Evolutionary conservation across 2,329 filamentous ascomycete species (phyloP).

Genomic region (Aureobasidium sp.): DNA sequence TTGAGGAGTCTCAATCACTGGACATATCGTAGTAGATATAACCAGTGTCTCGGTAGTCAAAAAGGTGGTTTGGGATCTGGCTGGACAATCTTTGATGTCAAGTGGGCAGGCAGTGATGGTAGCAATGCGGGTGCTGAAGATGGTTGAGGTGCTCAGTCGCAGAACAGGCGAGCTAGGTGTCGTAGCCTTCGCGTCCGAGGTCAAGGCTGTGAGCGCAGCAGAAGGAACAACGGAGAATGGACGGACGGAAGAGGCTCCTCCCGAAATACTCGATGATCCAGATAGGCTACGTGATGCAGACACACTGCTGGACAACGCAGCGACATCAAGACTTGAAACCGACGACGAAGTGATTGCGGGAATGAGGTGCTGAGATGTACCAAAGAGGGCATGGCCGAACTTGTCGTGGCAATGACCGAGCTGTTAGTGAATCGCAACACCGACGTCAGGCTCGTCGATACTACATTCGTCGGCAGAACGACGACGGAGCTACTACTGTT

Average conservation of each 20-base stretch:
- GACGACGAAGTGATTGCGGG: neutral
- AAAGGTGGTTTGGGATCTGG: neutral
- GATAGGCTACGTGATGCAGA: neutral
- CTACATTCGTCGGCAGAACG: neutral
- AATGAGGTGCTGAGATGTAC: neutral
- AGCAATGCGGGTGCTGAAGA: neutral
- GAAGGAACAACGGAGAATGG: neutral
- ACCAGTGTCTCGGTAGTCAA: neutral
- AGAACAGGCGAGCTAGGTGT: neutral
- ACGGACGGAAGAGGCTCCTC: neutral
- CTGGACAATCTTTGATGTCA: neutral
- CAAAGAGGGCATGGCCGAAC: neutral
- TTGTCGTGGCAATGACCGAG: neutral
- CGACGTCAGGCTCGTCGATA: neutral
- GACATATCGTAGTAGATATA: neutral
- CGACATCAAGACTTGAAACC: neutral
- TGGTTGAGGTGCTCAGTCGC: neutral
- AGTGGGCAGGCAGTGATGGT: neutral
- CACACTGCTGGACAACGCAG: neutral
- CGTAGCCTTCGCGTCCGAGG: neutral
- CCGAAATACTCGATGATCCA: no score
- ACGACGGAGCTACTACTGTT: neutral
- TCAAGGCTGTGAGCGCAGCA: neutral
- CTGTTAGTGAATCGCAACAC: no score
- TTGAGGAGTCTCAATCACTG: neutral